These are phyloP conservation scores for Grosmannia huntii DNA, from an alignment of 2,329 filamentous ascomycete genomes.

Conservation along the genomic window DNA sequence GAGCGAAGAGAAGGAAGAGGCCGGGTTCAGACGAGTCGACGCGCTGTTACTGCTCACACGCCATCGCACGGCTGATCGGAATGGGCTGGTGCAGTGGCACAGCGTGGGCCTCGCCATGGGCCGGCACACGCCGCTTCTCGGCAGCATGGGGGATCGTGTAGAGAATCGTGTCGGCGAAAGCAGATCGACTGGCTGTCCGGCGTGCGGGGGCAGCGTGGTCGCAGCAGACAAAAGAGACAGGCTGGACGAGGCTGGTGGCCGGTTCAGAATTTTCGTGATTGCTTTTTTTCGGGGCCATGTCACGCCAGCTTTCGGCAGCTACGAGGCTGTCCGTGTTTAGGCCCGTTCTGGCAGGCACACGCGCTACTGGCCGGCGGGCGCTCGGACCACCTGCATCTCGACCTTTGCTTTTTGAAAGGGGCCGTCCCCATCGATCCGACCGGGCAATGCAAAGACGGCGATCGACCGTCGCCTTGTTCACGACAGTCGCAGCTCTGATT, in stretches of 20 bases:
- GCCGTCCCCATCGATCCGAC: too few species aligned
- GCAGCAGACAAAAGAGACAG: too few species aligned
- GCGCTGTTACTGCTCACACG: too few species aligned
- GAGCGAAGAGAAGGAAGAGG: neutral
- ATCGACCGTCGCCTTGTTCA: too few species aligned
- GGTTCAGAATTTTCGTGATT: neutral
- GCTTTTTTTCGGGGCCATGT: neutral
- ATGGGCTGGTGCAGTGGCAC: neutral
- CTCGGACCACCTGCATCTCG: too few species aligned
- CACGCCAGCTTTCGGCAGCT: neutral
- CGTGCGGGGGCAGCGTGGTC: neutral
- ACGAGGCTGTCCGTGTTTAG: neutral
- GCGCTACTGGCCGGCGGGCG: neutral
- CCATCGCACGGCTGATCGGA: neutral
- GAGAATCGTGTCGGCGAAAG: neutral
- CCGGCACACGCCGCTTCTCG: neutral
- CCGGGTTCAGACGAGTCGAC: neutral
- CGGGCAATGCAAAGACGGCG: too few species aligned
- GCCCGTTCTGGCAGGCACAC: neutral
- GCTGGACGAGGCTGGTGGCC: neutral
- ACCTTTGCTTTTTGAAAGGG: too few species aligned
- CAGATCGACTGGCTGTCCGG: too few species aligned
- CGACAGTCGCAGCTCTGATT: too few species aligned
- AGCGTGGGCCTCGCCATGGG: neutral
- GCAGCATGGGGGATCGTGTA: neutral